Percentiles rank a stretch among this genome's conserved stretches.
Evolutionary conservation across 495 filamentous ascomycete genomes (phyloP).

Genomic region (Talaromyces thailandensis): DNA sequence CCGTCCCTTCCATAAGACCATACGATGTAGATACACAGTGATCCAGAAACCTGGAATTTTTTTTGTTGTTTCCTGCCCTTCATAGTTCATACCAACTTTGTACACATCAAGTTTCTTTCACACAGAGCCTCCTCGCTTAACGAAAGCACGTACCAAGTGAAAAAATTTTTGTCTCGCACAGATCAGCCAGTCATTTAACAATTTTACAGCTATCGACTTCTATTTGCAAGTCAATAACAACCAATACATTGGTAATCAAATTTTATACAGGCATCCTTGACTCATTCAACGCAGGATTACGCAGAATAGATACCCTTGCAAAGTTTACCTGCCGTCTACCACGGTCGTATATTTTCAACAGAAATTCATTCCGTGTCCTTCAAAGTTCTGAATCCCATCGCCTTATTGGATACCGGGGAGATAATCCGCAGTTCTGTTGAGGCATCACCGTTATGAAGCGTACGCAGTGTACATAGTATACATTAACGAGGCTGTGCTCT

Average conservation of each 20-base stretch:
- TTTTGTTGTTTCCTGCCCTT: not conserved
- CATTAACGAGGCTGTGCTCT: not conserved
- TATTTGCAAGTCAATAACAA: not conserved
- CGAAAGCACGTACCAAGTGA: not conserved
- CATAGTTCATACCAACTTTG: not conserved
- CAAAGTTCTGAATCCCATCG: not conserved
- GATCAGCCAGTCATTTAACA: slow-evolving; percentile 5
- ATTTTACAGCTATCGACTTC: slow-evolving; percentile 1
- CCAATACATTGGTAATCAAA: slow-evolving; percentile 1
- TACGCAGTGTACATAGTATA: no score
- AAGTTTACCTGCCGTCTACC: not conserved
- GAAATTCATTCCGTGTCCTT: not conserved
- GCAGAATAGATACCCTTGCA: not conserved
- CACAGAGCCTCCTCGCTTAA: slow-evolving; percentile 3
- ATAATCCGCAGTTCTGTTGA: not conserved
- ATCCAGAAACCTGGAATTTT: not conserved
- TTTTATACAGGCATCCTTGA: not conserved
- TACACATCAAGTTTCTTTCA: not conserved
- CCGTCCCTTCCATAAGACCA: not conserved
- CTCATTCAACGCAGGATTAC: not conserved
- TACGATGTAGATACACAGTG: not conserved
- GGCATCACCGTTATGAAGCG: not conserved
- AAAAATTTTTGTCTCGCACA: slow-evolving; percentile 7
- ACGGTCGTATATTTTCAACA: not conserved
- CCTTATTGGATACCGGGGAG: not conserved